Evolutionary conservation across 768 basidiomycete species (phyloP).

Genomic region (Lactifluus volemus): DNA sequence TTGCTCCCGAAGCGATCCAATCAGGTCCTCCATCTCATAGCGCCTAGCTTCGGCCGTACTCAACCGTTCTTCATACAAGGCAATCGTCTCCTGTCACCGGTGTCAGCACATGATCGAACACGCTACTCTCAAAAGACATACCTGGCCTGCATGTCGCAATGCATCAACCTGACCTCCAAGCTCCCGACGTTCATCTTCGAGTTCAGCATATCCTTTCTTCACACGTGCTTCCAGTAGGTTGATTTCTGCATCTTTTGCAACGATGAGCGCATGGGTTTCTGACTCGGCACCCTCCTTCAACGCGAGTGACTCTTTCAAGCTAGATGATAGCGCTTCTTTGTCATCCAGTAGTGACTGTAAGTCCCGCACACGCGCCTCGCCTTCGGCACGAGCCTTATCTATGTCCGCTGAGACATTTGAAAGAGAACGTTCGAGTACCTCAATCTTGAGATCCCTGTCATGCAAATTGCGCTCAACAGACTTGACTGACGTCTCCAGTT

Average conservation of each 20-base stretch:
- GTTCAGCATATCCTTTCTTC: constrained; percentile 36
- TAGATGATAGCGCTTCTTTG: constrained; percentile 35
- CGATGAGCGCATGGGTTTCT: constrained; percentile 42
- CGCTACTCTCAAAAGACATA: constrained; percentile 26
- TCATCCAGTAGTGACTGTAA: constrained; percentile 38
- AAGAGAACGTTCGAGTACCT: constrained; percentile 39
- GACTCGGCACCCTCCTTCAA: constrained; percentile 42
- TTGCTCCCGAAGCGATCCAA: constrained; percentile 50
- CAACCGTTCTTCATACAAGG: constrained; percentile 86
- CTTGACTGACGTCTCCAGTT: constrained; percentile 37
- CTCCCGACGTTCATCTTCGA: constrained; percentile 55
- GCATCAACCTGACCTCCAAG: constrained; percentile 71
- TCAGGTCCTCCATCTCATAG: constrained; percentile 68
- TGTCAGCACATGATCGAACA: constrained; percentile 1
- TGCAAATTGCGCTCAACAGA: constrained; percentile 34
- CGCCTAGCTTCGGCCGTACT: constrained; percentile 59
- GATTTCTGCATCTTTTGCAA: constrained; percentile 55
- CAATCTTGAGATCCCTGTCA: constrained; percentile 38
- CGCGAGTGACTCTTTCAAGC: constrained; percentile 45
- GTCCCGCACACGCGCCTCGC: constrained; percentile 35
- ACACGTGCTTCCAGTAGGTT: constrained; percentile 41
- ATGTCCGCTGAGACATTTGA: constrained; percentile 32
- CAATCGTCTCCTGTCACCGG: constrained; percentile 73
- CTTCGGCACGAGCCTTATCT: constrained; percentile 40
- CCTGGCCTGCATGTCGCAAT: constrained; percentile 82